Conservation (phyloP, 495 filamentous ascomycete genomes). For the Neurospora sp. region DNA sequence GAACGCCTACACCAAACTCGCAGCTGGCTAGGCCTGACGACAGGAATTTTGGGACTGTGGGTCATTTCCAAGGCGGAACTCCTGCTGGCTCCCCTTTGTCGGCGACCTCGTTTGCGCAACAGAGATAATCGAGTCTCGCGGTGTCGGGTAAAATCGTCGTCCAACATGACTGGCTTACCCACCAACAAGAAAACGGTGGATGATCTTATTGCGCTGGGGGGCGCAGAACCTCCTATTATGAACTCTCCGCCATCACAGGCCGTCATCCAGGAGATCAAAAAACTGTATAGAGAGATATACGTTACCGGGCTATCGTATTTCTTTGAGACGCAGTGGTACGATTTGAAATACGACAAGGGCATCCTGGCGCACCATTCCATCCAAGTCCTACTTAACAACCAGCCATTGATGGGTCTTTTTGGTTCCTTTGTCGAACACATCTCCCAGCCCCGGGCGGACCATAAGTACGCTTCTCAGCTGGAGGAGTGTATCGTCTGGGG, state of each 20-base stretch:
- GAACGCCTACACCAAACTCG: constrained; percentile 30
- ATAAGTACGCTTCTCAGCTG: constrained; percentile 50
- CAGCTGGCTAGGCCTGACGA: constrained; percentile 21
- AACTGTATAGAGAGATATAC: constrained; percentile 68
- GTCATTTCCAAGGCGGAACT: neutral
- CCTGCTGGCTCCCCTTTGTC: neutral
- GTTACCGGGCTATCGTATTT: constrained; percentile 66
- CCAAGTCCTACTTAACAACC: constrained; percentile 44
- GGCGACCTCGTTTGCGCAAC: neutral
- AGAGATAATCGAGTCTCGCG: neutral
- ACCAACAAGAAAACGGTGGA: constrained; percentile 63
- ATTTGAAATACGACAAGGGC: constrained; percentile 34
- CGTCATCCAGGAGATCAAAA: constrained; percentile 57
- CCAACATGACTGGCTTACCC: constrained; percentile 23
- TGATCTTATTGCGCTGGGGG: constrained; percentile 62
- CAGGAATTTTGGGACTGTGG: neutral
- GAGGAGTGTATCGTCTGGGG: constrained; percentile 67
- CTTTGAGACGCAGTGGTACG: constrained; percentile 79
- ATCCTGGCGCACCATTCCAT: constrained; percentile 4
- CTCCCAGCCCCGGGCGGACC: constrained; percentile 44
- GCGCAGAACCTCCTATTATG: constrained; percentile 48
- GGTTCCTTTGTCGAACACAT: constrained; percentile 46
- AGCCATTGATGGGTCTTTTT: constrained; percentile 51
- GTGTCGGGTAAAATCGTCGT: neutral
- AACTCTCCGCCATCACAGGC: constrained; percentile 43